Percentiles rank a stretch among this genome's conserved stretches.
Evolutionary conservation across 108 stramenopile genomes (phyloP).

Genomic region (Mediolabrus comicus): DNA sequence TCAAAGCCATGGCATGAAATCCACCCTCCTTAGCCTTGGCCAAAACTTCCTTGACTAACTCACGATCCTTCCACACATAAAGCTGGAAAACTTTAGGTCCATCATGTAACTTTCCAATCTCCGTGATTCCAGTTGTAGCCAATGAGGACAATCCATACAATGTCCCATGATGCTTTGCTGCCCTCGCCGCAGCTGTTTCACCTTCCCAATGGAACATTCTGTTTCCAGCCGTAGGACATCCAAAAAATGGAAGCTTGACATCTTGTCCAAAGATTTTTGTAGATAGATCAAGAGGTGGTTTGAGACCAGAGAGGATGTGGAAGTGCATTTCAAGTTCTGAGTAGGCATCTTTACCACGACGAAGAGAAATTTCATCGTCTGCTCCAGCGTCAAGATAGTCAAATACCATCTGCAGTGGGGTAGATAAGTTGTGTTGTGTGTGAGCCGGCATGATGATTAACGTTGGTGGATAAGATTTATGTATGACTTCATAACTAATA

Average conservation of each 20-base stretch:
- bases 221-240: slow-evolving; percentile 90
- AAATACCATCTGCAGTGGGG: slow-evolving; percentile 80
- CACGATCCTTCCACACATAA: slow-evolving; percentile 97
- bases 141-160: slow-evolving; percentile 85
- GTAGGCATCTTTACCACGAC: slow-evolving; percentile 90
- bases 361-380: slow-evolving; percentile 89
- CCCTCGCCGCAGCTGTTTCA: slow-evolving; percentile 88
- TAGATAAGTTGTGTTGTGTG: background rate
- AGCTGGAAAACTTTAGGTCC: slow-evolving; percentile 94
- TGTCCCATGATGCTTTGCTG: slow-evolving; percentile 81
- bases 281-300: slow-evolving; percentile 83
- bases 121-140: slow-evolving; percentile 85
- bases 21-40: slow-evolving; percentile 93
- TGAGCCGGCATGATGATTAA: background rate
- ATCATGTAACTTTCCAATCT: slow-evolving; percentile 71
- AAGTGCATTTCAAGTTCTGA: slow-evolving; percentile 91
- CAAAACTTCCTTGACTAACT: slow-evolving; percentile 90
- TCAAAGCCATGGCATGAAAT: slow-evolving; percentile 92
- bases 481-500: no score
- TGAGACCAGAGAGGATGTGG: slow-evolving; percentile 86
- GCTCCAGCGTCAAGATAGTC: slow-evolving; percentile 91
- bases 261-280: slow-evolving; percentile 86
- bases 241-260: slow-evolving; percentile 87
- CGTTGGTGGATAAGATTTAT: no score
- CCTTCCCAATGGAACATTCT: slow-evolving; percentile 95